Evolutionary conservation across 805 yeast species (phyloP), one percentile per base, ranked within the genome.

Genomic region (Lipomyces orientalis): DNA sequence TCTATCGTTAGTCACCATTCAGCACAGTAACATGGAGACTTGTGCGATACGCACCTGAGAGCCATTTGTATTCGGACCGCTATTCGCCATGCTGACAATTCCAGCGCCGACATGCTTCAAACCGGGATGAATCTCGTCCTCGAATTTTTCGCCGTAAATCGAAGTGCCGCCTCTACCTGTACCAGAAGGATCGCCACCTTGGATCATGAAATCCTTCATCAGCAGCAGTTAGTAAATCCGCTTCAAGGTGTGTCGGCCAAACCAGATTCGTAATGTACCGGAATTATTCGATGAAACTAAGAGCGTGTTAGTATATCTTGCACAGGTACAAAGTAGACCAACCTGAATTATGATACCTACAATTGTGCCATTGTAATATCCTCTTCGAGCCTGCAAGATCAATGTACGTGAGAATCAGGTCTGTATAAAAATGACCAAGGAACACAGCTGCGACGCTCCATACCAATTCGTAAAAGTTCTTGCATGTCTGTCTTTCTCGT

Each of bases 41-140:
- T 16, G 22, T 16, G 8, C 3, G 7, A 16, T 14, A 58, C 64
- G n/a, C 54, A 71, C 73, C 69, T 72, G 75, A 16, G 96, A 90
- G 31, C 97, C 97, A 78, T 91, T 91, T 79, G 97, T 90, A 86
- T 90, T 89, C 79, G 95, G 95, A 73, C 97, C 97, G 68, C 94
- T 90, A 75, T 91, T 92, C 71, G 97, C 97, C 97, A 91, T 92
- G 58, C 95, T 88, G 76, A 91, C 81, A 73, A 90, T 84, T 77
- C 96, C 96, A 69, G 94, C 90, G 79, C 85, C 89, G 79, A 84
- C 86, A 81, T 91, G 97, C 75, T 80, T 89, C 83, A 87, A 86
- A 6, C 52, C 71, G 64, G 67, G 74, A 37, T 71, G 62, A 49
- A 76, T 73, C 61, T 78, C 80, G 64, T 71, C 83, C 70, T 66